Base-by-base conservation (phyloP, 331 rosid genomes). In the Cydonia oblonga region DNA sequence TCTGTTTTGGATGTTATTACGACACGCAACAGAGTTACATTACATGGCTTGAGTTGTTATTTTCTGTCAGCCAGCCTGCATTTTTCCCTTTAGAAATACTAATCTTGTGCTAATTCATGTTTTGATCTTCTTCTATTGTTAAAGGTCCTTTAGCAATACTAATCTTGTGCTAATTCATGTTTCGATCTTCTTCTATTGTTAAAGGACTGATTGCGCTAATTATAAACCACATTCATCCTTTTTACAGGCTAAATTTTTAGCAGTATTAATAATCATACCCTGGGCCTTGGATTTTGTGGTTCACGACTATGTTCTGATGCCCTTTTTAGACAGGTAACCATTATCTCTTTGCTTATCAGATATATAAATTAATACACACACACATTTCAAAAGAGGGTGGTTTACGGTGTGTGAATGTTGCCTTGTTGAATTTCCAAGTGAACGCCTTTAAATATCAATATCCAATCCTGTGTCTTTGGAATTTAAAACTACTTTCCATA, bases 271-370 rank as follows among this genome's bases (percentile, higher is more conserved):
- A 29, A 75, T 93, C 73, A 68, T 93, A 60, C 98, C 98, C 68
- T 93, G 92, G 88, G 91, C 92, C 68, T 74, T 93, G 79, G 96
- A 93, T 83, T 90, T 93, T 69, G 76, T 89, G 84, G 96, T 89
- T 76, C 98, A 93, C 79, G 97, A 93, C 86, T 93, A 87, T 71
- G 65, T 88, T 75, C 90, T 93, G 61, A 91, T 93, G 97, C 98
- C 98, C 53, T 93, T 93, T 71, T 78, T 93, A 69, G 97, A 93
- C 85, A 91, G 96, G 98, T 90, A 86, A 86, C 57, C 62, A 7
- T 68, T 75, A 35, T 32, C 65, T 76, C 42, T 71, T 71, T 35
- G 49, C 51, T 78, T 44, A 56, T 12, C 44, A 61, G 28, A 23
- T 23, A 66, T 24, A 6, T 44, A 23, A 66, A 65, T 6, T 23